Evolutionary conservation across 768 basidiomycete genomes (phyloP).

Genomic region (Rhodocollybia butyracea): DNA sequence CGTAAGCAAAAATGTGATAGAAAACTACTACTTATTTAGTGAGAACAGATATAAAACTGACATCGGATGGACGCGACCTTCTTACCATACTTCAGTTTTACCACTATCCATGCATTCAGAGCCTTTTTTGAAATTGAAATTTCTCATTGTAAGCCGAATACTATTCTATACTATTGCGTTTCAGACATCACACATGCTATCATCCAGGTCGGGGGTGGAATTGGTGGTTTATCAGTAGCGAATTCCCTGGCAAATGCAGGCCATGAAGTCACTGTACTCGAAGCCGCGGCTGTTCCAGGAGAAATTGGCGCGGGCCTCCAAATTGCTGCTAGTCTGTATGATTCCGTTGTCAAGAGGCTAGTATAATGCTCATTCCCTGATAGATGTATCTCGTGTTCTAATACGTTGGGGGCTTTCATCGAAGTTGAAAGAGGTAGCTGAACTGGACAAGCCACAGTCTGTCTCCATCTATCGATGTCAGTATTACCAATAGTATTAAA

Average conservation of each 20-base stretch:
- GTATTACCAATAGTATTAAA: too few species aligned
- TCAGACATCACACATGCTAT: too few species aligned
- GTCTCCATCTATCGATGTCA: neutral
- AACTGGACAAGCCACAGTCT: neutral
- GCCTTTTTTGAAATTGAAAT: too few species aligned
- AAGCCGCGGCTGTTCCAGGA: conserved; percentile 24
- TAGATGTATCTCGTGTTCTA: conserved; percentile 2
- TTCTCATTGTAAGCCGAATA: too few species aligned
- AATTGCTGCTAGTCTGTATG: conserved; percentile 16
- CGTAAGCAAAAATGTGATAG: too few species aligned
- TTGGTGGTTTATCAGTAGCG: conserved; percentile 34
- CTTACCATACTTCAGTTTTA: too few species aligned
- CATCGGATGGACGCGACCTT: too few species aligned
- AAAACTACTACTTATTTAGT: too few species aligned
- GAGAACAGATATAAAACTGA: too few species aligned
- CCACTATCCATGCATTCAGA: too few species aligned
- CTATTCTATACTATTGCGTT: too few species aligned
- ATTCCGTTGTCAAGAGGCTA: neutral
- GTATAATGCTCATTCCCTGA: neutral
- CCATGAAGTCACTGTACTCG: conserved; percentile 38
- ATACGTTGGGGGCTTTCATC: conserved; percentile 5
- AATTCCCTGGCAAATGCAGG: conserved; percentile 35
- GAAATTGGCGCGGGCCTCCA: conserved; percentile 41
- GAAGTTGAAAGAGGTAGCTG: neutral
- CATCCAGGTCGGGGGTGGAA: neutral